Percentiles rank a stretch among this genome's conserved stretches.
phyloP scores from a whole-genome alignment of 2,329 filamentous ascomycete genomes.

The Hortaea sp. region DNA sequence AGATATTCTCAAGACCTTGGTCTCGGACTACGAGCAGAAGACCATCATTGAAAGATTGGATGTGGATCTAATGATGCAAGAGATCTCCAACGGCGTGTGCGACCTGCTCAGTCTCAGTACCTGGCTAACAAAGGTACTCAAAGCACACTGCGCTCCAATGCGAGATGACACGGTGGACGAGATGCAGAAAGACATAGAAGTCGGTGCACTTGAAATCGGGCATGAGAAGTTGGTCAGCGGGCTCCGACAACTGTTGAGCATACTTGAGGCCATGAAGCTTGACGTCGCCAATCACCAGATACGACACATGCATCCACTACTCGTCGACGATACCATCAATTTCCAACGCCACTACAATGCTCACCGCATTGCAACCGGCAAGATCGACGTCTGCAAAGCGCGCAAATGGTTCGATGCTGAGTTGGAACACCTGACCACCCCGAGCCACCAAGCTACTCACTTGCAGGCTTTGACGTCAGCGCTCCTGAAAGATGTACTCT shows the following conservation, averaged over 20 bases:
- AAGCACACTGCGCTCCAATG: slow-evolving; percentile 93
- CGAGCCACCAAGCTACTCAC: slow-evolving; percentile 6
- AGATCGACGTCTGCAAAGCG: slow-evolving; percentile 29
- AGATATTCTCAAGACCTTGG: slow-evolving; percentile 79
- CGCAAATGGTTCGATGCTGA: slow-evolving; percentile 30
- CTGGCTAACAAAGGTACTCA: slow-evolving; percentile 78
- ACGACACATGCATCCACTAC: slow-evolving; percentile 67
- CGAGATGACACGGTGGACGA: slow-evolving; percentile 80
- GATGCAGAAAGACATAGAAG: slow-evolving; percentile 72
- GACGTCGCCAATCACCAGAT: slow-evolving; percentile 98
- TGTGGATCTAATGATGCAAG: slow-evolving; percentile 79
- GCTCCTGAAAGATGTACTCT: slow-evolving; percentile 25
- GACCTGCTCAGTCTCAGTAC: slow-evolving; percentile 72
- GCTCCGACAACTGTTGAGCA: slow-evolving; percentile 67
- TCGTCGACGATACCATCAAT: slow-evolving; percentile 83
- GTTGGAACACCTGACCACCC: slow-evolving; percentile 9
- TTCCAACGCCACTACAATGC: slow-evolving; percentile 84
- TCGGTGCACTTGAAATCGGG: slow-evolving; percentile 63
- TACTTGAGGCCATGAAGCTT: slow-evolving; percentile 93
- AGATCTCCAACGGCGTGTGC: slow-evolving; percentile 75
- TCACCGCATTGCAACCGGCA: slow-evolving; percentile 51
- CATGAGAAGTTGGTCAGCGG: slow-evolving; percentile 65
- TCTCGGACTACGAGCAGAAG: slow-evolving; percentile 73
- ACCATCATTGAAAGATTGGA: slow-evolving; percentile 78
- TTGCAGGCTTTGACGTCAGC: slow-evolving; percentile 21